Evolutionary conservation across 306 rosid species (phyloP).

Genomic region (Potentilla sterilis): DNA sequence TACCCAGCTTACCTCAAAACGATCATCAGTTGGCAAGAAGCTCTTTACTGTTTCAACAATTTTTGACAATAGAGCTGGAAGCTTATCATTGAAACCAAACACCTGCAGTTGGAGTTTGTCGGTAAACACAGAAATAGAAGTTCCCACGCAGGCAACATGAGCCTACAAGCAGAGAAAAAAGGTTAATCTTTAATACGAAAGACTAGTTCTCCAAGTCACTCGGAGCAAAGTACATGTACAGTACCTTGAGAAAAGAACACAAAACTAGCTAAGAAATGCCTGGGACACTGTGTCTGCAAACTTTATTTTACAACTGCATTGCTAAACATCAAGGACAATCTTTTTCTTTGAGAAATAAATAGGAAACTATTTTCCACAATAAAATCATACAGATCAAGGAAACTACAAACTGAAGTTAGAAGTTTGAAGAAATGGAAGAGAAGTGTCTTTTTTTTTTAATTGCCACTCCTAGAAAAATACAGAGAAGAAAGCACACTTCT

Average conservation of each 20-base stretch:
- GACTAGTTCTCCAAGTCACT: not conserved
- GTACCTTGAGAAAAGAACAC: not conserved
- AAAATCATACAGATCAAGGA: not conserved
- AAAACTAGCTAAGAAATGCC: not conserved
- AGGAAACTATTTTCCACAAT: not conserved
- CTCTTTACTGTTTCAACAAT: conserved; percentile 55
- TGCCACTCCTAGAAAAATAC: not conserved
- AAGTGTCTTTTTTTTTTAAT: not conserved
- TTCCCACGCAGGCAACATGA: conserved; percentile 80
- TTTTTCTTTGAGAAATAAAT: not conserved
- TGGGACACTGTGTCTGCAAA: not conserved
- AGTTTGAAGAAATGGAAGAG: not conserved
- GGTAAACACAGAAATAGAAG: conserved; percentile 62
- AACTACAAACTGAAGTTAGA: not conserved
- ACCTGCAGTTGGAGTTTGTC: conserved; percentile 87
- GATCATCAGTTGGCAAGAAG: conserved; percentile 72
- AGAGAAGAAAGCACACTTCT: not conserved
- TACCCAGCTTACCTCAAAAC: conserved; percentile 50
- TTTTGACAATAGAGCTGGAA: conserved; percentile 68
- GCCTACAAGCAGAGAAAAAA: conserved; percentile 55
- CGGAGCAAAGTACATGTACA: not conserved
- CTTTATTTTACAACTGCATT: not conserved
- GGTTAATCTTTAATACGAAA: not conserved
- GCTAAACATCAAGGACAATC: not conserved
- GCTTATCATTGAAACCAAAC: conserved; percentile 86